phyloP scores from a whole-genome alignment of 1,284 basidiomycete genomes.

The Papiliotrema nemorosa region DNA sequence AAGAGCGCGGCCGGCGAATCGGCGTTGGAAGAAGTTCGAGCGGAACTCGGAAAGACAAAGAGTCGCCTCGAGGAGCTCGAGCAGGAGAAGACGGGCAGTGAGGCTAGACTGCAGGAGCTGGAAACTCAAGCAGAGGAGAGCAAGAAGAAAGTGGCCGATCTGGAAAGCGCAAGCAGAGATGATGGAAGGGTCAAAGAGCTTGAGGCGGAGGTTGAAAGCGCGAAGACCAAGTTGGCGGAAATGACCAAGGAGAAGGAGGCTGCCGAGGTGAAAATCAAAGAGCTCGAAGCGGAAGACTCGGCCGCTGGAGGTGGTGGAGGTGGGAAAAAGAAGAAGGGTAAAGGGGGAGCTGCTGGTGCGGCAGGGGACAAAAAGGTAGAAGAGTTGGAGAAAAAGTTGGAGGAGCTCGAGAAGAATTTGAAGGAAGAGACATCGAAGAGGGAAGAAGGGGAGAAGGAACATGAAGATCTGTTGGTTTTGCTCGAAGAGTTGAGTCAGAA shows the following conservation, averaged over 20 bases:
- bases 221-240: conserved; percentile 4
- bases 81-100: not conserved
- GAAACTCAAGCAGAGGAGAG: not conserved
- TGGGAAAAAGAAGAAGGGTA: conserved; percentile 19
- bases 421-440: conserved; percentile 61
- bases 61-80: conserved; percentile 19
- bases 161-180: conserved; percentile 22
- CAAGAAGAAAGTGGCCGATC: conserved; percentile 18
- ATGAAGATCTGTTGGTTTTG: conserved; percentile 88
- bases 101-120: not conserved
- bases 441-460: conserved; percentile 84
- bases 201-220: conserved; percentile 7
- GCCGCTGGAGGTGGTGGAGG: conserved; percentile 6
- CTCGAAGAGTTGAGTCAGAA: conserved; percentile 89
- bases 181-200: conserved; percentile 10
- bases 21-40: conserved; percentile 22
- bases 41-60: conserved; percentile 29
- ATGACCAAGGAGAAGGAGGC: conserved; percentile 8
- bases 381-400: conserved; percentile 40
- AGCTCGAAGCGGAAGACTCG: conserved; percentile 25
- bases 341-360: conserved; percentile 16
- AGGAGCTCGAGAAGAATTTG: conserved; percentile 49
- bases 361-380: conserved; percentile 16
- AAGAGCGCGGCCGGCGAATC: conserved; percentile 16
- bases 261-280: conserved; percentile 12